Conservation (phyloP, 306 rosid species). For the Carpinus fangiana region DNA sequence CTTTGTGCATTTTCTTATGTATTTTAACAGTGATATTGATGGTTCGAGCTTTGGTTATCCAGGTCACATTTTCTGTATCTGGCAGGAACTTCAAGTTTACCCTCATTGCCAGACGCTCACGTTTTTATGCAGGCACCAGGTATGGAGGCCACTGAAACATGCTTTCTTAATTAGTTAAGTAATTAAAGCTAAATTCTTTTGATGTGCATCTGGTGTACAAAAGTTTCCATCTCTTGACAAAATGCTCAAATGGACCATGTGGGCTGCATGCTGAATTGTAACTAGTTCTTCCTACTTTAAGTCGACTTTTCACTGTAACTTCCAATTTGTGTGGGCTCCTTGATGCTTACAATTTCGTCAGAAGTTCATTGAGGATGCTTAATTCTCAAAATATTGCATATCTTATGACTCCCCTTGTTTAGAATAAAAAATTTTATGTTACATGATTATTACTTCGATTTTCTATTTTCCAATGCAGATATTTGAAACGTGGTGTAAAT, state of each 20-base stretch:
- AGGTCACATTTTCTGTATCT: slow-evolving; percentile 75
- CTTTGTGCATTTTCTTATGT: slow-evolving; percentile 1
- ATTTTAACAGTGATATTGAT: slow-evolving; percentile 28
- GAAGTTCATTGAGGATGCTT: background rate
- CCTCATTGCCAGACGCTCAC: slow-evolving; percentile 91
- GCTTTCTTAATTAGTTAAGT: slow-evolving; percentile 22
- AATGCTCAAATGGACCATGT: slow-evolving; percentile 5
- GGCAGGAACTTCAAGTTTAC: slow-evolving; percentile 65
- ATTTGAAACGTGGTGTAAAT: slow-evolving; percentile 91
- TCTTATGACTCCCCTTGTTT: background rate
- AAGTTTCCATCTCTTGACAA: background rate
- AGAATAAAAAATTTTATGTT: slow-evolving; percentile 10
- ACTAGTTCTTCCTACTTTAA: slow-evolving; percentile 5
- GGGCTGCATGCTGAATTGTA: background rate
- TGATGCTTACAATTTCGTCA: background rate
- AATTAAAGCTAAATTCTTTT: slow-evolving; percentile 8
- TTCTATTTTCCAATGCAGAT: slow-evolving; percentile 48
- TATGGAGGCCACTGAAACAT: slow-evolving; percentile 27
- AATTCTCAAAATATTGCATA: background rate
- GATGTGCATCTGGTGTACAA: slow-evolving; percentile 15
- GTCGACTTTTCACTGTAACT: slow-evolving; percentile 7
- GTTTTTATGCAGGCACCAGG: slow-evolving; percentile 99
- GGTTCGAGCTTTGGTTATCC: slow-evolving; percentile 32
- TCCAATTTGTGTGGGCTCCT: slow-evolving; percentile 4
- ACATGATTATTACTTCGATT: slow-evolving; percentile 22